Base-by-base conservation (phyloP, 2,329 filamentous ascomycete genomes). In the Lizonia empirigonia region DNA sequence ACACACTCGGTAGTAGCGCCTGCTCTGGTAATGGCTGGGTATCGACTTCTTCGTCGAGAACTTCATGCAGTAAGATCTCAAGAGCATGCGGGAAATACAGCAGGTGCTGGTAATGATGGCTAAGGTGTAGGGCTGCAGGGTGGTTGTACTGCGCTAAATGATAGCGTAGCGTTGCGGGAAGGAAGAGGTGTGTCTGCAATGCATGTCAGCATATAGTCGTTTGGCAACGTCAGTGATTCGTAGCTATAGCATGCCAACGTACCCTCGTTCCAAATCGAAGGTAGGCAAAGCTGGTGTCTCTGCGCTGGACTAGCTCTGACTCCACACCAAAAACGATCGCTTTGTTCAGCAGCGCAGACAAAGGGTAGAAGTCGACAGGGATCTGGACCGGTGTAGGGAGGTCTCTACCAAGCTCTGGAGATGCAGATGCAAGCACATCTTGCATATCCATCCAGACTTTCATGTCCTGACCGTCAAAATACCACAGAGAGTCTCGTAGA, bases 11-110 rank as follows among this genome's bases (percentile, higher is more conserved):
- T 10, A 83, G 64, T 5, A 82, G 71, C 13, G 79, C 79, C 39
- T 76, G 76, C 62, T 78, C 76, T 10, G 75, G 71, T 6, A 74
- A 69, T 5, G 75, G 75, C 48, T 74, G 72, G n/a, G 72, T 83
- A 65, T 97, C 94, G 2, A 96, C 93, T 72, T 97, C 94, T 59
- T 96, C 91, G 64, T 99, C 94, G 1, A 99, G 80, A 4, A 97
- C 91, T 58, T 94, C 88, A 69, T 99, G 94, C 10, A 99, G 80
- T 16, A 99, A 80, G 34, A 99, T 85, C 72, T 99, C 94, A 22
- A 99, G 81, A 0, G 90, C 93, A 68, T 99, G 94, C 0, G 92
- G 83, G 68, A 97, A 96, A 70, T 99, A 99, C 42, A 90, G 88
- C 3, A 99, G 80, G 50, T 90, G 82, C 63, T 92, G 86, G 68